Evolutionary conservation across 1,284 basidiomycete species (phyloP).

Genomic region (Rhodotorula mucilaginosa): DNA sequence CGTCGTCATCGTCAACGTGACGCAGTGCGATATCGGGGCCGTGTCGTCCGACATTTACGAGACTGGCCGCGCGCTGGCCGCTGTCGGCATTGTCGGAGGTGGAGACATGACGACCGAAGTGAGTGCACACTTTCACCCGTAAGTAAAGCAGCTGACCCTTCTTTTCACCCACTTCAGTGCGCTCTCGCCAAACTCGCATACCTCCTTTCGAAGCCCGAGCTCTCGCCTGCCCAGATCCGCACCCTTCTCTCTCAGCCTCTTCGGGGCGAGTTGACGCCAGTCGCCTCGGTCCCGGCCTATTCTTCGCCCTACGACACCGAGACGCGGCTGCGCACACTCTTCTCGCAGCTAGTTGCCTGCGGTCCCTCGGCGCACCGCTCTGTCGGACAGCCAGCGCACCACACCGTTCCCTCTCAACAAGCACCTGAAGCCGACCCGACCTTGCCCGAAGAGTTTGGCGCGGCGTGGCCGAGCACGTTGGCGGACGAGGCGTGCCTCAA

Average conservation of each 20-base stretch:
- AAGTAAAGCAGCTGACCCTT: no score
- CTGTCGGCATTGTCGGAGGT: constrained; percentile 38
- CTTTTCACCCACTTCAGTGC: constrained; percentile 55
- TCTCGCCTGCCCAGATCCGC: constrained; percentile 66
- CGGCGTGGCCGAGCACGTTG: constrained; percentile 32
- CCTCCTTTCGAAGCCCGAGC: constrained; percentile 77
- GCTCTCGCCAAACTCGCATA: constrained; percentile 85
- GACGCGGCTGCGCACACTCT: constrained; percentile 33
- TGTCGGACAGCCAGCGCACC: constrained; percentile 59
- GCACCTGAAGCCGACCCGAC: constrained; percentile 5
- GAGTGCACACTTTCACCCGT: constrained; percentile 23
- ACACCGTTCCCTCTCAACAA: not conserved
- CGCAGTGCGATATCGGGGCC: constrained; percentile 68
- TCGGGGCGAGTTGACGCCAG: constrained; percentile 77
- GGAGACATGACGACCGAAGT: constrained; percentile 91
- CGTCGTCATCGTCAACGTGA: constrained; percentile 83
- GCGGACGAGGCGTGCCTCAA: constrained; percentile 36
- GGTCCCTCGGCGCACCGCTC: constrained; percentile 55
- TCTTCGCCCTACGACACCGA: constrained; percentile 32
- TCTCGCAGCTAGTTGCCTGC: constrained; percentile 51
- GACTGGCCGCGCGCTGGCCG: constrained; percentile 70
- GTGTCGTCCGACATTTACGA: constrained; percentile 59
- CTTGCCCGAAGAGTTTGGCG: constrained; percentile 27
- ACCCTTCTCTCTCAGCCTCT: constrained; percentile 73
- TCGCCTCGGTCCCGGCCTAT: constrained; percentile 43